Evolutionary conservation across 2,329 filamentous ascomycete species (phyloP).

Genomic region (Cladosporium sp.): DNA sequence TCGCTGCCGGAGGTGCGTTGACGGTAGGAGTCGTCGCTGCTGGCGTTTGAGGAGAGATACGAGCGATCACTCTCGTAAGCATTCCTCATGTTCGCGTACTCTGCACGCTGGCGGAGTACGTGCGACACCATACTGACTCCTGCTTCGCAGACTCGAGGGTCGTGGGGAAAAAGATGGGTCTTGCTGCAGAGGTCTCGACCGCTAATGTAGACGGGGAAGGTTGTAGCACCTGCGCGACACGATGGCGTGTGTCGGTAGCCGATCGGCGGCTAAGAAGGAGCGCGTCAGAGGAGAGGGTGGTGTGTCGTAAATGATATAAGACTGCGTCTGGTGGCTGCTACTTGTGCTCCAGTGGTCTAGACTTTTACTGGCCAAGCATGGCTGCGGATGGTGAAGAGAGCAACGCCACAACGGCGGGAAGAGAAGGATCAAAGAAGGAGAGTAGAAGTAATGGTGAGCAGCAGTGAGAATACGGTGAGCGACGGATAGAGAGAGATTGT

Average conservation of each 20-base stretch:
- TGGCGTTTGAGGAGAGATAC: slow-evolving; percentile 21
- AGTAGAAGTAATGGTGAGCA: neutral
- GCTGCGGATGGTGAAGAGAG: neutral
- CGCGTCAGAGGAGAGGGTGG: slow-evolving; percentile 2
- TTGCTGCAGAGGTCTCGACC: slow-evolving; percentile 7
- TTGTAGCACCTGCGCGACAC: slow-evolving; percentile 10
- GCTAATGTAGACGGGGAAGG: slow-evolving; percentile 10
- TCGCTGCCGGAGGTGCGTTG: slow-evolving; percentile 16
- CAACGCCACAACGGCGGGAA: neutral
- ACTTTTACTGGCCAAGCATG: slow-evolving; percentile 5
- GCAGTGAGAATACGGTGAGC: neutral
- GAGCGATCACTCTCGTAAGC: slow-evolving; percentile 25
- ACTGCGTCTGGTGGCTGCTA: neutral
- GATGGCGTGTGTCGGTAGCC: slow-evolving; percentile 6
- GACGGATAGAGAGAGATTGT: neutral
- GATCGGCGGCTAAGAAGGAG: neutral
- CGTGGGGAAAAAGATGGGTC: slow-evolving; percentile 11
- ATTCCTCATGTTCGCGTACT: slow-evolving; percentile 27
- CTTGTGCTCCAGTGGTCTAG: slow-evolving; percentile 2
- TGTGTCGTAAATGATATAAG: slow-evolving; percentile 5
- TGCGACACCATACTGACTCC: slow-evolving; percentile 6
- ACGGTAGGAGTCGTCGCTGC: slow-evolving; percentile 16
- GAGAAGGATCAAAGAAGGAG: neutral
- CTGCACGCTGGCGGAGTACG: slow-evolving; percentile 26
- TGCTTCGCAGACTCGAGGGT: neutral